Evolutionary conservation across 768 basidiomycete genomes (phyloP).

Genomic region (Daedaleopsis nitida): DNA sequence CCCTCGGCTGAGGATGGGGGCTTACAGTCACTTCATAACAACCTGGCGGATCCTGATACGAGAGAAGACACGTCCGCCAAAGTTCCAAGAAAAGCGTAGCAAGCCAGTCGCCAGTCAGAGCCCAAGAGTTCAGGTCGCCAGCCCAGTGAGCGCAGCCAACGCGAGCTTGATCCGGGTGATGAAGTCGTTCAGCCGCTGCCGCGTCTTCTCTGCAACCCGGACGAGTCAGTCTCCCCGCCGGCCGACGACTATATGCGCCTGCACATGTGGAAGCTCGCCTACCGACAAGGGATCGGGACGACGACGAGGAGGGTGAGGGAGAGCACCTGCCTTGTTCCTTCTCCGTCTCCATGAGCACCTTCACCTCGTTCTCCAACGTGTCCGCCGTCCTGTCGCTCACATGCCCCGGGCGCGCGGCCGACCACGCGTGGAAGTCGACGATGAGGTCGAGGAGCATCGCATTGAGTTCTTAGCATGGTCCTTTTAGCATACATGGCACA

Average conservation of each 20-base stretch:
- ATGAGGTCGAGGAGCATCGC: conserved; percentile 35
- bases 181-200: conserved; percentile 33
- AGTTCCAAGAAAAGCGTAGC: too few relatives aligned
- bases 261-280: conserved; percentile 20
- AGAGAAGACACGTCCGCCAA: too few relatives aligned
- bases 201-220: conserved; percentile 32
- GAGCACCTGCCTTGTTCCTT: conserved; percentile 40
- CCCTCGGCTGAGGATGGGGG: too few relatives aligned
- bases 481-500: neutral
- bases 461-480: conserved; percentile 31
- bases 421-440: conserved; percentile 41
- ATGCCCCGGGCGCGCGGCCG: conserved; percentile 34
- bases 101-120: too few relatives aligned
- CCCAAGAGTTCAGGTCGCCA: conserved; percentile 1
- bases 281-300: conserved; percentile 26
- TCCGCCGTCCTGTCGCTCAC: conserved; percentile 33
- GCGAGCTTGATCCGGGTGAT: conserved; percentile 37
- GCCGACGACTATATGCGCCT: conserved; percentile 2
- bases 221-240: conserved; percentile 5
- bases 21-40: too few relatives aligned
- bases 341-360: conserved; percentile 31
- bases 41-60: too few relatives aligned
- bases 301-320: conserved; percentile 2
- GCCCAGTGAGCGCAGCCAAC: conserved; percentile 33
- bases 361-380: conserved; percentile 32